These are phyloP conservation scores for Podila minutissima DNA, from an alignment of 192 early-diverging fungal species.

Conservation along the genomic window DNA sequence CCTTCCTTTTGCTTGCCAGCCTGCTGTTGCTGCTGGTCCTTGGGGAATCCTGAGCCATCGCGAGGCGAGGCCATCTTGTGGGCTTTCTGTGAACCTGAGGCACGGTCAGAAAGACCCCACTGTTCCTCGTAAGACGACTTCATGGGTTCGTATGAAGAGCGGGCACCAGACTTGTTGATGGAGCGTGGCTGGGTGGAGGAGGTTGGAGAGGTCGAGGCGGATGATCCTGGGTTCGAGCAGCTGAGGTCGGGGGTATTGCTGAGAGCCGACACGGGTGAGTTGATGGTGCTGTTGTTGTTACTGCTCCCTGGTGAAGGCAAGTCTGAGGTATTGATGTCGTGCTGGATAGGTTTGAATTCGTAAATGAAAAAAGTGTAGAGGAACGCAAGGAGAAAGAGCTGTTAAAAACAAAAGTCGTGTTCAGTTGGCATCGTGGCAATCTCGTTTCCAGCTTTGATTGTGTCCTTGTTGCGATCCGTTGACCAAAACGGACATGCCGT, in stretches of 20 bases:
- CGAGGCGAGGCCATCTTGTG: constrained; percentile 38
- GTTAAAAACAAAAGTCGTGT: background rate
- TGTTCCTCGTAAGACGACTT: constrained; percentile 60
- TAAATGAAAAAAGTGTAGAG: background rate
- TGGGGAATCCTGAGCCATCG: constrained; percentile 33
- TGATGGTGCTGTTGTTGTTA: constrained; percentile 23
- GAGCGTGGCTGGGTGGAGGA: constrained; percentile 19
- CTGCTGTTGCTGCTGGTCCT: constrained; percentile 7
- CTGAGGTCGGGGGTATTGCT: constrained; percentile 42
- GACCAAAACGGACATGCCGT: too few relatives aligned
- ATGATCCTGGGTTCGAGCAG: background rate
- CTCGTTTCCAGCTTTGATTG: background rate
- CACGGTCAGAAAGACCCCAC: constrained; percentile 41
- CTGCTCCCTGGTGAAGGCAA: constrained; percentile 44
- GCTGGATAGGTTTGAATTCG: constrained; percentile 2
- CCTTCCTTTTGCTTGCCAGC: constrained; percentile 26
- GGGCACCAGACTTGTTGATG: constrained; percentile 38
- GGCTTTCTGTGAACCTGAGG: constrained; percentile 13
- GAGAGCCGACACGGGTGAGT: constrained; percentile 42
- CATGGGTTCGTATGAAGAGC: constrained; percentile 60
- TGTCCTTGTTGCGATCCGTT: background rate
- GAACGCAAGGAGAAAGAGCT: background rate
- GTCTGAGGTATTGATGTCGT: constrained; percentile 42
- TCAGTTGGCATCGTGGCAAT: background rate
- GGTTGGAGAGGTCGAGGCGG: background rate